Base-by-base conservation (phyloP, 441 rosid species). In the Adansonia gregorii region DNA sequence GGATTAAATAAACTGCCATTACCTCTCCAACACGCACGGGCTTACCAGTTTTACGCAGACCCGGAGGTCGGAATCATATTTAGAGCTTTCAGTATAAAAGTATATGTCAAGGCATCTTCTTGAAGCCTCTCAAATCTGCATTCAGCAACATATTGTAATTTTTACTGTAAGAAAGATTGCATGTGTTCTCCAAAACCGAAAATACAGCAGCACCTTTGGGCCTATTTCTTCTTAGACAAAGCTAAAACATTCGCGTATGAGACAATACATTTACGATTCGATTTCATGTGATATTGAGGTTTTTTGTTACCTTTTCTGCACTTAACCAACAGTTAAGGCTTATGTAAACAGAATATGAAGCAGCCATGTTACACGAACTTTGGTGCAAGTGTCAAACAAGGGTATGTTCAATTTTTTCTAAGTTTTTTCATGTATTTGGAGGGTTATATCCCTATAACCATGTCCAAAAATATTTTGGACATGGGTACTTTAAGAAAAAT, bases 51-150 rank as follows among this genome's bases (percentile, higher is more conserved):
- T 48, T 67, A 45, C 15, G 31, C 74, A 35, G 87, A 74, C 48
- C 22, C 78, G 39, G 77, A 74, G 41, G 78, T 46, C 9, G 95
- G 96, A 82, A 93, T 87, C 94, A 92, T 82, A 73, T 89, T 75
- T 59, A 95, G 85, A 72, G 90, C 88, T 86, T 89, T 93, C 88
- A 92, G 70, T 56, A 95, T 73, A 82, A 90, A 93, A 17, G 98
- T 82, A 75, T 74, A 88, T 6, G 75, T 87, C 74, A 95, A 85
- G 69, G 99, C 97, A 58, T 88, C 91, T 82, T 92, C 98, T 76
- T 86, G 88, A 70, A 95, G 99, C 90, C 83, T 93, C 92, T 93
- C 97, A 78, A 95, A 95, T 85, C 98, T 95, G 89, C 89, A 86
- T 27, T 72, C 48, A 52, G 69, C 19, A 49, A 63, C 3, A 41